Conservation (phyloP, 306 rosid genomes). For the Trifolium fragiferum region DNA sequence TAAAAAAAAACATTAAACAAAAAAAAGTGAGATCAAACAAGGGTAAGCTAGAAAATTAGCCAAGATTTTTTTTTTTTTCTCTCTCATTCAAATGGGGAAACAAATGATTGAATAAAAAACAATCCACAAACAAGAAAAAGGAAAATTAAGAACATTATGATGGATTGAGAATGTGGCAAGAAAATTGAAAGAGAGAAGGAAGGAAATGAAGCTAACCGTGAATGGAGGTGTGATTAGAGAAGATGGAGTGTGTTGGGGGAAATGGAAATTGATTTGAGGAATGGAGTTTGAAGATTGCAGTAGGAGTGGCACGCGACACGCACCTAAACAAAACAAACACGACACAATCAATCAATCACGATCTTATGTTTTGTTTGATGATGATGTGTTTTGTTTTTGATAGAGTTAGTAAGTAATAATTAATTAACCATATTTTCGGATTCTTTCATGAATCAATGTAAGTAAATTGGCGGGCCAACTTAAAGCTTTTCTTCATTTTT, state of each 20-base stretch:
- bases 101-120: constrained; percentile 18
- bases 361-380: not conserved
- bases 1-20: constrained; percentile 9
- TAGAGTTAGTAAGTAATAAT: not conserved
- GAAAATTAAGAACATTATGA: not conserved
- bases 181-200: constrained; percentile 9
- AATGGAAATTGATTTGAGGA: not conserved
- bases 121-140: not conserved
- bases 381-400: not conserved
- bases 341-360: not conserved
- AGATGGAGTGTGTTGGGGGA: constrained; percentile 21
- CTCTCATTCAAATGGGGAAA: constrained; percentile 8
- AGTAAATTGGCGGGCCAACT: not conserved
- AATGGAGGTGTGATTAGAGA: constrained; percentile 11
- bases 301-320: constrained; percentile 37
- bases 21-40: constrained; percentile 27
- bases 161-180: constrained; percentile 13
- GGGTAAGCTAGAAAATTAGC: not conserved
- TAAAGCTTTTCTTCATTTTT: no score
- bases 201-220: constrained; percentile 44
- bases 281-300: constrained; percentile 8
- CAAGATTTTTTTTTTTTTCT: not conserved
- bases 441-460: not conserved
- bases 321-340: constrained; percentile 16
- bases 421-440: not conserved